A percentile compares a stretch with the other conserved stretches of the same genome.
Evolutionary conservation across 768 basidiomycete genomes (phyloP).

Genomic region (Lactifluus rugatus): DNA sequence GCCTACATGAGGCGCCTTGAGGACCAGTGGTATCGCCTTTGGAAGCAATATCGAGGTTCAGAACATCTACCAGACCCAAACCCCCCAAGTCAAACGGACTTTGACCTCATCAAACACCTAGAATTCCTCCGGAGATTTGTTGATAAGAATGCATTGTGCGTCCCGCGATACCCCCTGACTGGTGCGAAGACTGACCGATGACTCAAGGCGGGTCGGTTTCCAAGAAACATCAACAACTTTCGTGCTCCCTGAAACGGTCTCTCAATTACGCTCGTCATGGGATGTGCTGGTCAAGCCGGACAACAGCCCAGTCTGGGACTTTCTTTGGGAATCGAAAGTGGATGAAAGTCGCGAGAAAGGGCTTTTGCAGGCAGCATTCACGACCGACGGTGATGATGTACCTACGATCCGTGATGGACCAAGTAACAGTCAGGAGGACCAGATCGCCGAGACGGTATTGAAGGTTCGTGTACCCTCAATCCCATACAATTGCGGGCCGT

Average conservation of each 20-base stretch:
- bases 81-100: conserved; percentile 55
- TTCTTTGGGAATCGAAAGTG: conserved; percentile 60
- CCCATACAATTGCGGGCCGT: not conserved
- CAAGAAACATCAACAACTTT: conserved; percentile 32
- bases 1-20: conserved; percentile 72
- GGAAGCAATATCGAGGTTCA: conserved; percentile 62
- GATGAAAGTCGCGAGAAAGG: conserved; percentile 72
- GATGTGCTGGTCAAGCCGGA: conserved; percentile 40
- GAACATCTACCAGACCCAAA: conserved; percentile 61
- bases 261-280: conserved; percentile 36
- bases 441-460: conserved; percentile 56
- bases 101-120: conserved; percentile 73
- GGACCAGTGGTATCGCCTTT: conserved; percentile 72
- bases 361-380: conserved; percentile 48
- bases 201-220: conserved; percentile 54
- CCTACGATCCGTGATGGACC: conserved; percentile 24
- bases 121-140: conserved; percentile 71
- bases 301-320: conserved; percentile 50
- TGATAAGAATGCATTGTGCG: conserved; percentile 82
- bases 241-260: conserved; percentile 36
- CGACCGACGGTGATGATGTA: conserved; percentile 34
- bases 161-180: conserved; percentile 16
- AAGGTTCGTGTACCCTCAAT: conserved; percentile 39
- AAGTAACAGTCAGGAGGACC: conserved; percentile 30
- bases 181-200: not conserved